A percentile compares a stretch with the other conserved stretches of the same genome.
These are phyloP conservation scores for Botrytis squamosa DNA, from an alignment of 2,329 filamentous ascomycete species.

Conservation along the genomic window DNA sequence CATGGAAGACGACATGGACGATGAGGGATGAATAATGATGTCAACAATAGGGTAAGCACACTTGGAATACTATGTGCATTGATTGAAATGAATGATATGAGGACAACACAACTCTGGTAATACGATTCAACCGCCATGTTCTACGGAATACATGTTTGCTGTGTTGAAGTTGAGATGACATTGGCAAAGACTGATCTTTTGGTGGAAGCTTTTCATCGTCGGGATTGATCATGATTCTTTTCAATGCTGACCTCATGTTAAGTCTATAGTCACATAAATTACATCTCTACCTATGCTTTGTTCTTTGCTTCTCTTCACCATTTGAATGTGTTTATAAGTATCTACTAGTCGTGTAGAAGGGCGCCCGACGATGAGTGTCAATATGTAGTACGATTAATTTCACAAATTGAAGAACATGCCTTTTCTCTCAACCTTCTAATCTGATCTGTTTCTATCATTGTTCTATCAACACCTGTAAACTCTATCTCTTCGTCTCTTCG, in stretches of 20 bases:
- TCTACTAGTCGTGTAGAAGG: neutral
- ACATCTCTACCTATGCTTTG: neutral
- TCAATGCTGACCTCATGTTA: conserved; percentile 8
- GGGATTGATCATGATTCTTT: neutral
- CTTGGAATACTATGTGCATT: neutral
- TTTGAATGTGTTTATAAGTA: neutral
- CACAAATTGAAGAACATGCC: neutral
- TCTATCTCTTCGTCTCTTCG: neutral
- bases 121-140: conserved; percentile 50
- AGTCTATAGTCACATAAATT: neutral
- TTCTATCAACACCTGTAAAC: neutral
- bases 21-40: neutral
- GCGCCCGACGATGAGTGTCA: neutral
- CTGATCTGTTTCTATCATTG: neutral
- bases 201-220: neutral
- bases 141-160: conserved; percentile 38
- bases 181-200: conserved; percentile 40
- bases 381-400: neutral
- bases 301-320: neutral
- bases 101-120: conserved; percentile 48
- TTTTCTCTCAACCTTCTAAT: neutral
- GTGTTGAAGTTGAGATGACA: conserved; percentile 51
- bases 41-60: neutral
- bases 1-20: neutral
- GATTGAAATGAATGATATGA: conserved; percentile 28